Evolutionary conservation across 2,329 filamentous ascomycete species (phyloP), one percentile per base, ranked within the genome.

Genomic region (Penicillium sp.): DNA sequence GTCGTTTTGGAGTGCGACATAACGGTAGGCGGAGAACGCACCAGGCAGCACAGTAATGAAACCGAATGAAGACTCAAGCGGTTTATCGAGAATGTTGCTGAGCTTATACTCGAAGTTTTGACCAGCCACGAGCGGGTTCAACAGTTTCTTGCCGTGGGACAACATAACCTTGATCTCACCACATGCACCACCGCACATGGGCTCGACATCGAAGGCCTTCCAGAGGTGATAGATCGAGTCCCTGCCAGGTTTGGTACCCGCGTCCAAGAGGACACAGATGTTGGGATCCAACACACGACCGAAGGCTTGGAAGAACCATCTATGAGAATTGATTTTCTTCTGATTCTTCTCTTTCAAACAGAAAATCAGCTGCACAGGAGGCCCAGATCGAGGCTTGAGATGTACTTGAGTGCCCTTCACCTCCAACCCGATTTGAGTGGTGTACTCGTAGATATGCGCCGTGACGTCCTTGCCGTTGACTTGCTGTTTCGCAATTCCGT

Each of bases 101-200:
- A 99, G 96, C 82, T 99, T 99, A 82, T 99, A 99, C 78, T 99
- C 94, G 66, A 99, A 99, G 70, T 99, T 99, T 68, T 99, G 94
- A 1, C 92, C 92, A 2, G 94, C 94, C 23, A 99, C 90, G 5
- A 99, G 82, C 0, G 94, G 94, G 68, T 97, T 99, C 62, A 97
- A 72, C 35, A 99, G 82, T 66, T 95, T 91, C 74, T 89, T 93
- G 60, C 93, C 92, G 55, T 83, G 86, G 4, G 85, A 85, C 77
- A 97, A 80, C 92, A 97, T 97, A 62, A 93, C 93, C 76, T 99
- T 97, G 80, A 99, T 99, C 74, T 99, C 94, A 75, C 94, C 94
- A 74, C 94, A 99, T 65, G 94, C 93, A 65, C 94, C 94, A 63
- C 89, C 94, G 71, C 94, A 97, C 88, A 96, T 97, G 45, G 94